A percentile compares a stretch with the other conserved stretches of the same genome.
These are phyloP conservation scores for Penicillium lagena DNA, from an alignment of 495 filamentous ascomycete species.

Conservation along the genomic window DNA sequence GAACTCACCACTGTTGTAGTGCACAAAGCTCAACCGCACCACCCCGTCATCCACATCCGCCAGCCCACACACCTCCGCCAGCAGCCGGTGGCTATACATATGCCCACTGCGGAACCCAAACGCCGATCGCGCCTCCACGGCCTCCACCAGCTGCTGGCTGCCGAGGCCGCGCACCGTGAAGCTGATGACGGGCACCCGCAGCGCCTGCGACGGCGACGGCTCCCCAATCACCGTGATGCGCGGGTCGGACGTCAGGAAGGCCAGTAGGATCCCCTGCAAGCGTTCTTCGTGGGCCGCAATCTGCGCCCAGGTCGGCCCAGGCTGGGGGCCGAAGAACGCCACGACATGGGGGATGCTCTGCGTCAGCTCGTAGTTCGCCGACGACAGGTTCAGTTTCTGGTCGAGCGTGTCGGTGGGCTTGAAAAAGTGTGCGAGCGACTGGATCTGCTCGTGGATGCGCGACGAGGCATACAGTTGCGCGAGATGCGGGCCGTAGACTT, in stretches of 20 bases:
- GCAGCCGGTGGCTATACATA: conserved; percentile 60
- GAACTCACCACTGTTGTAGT: conserved; percentile 67
- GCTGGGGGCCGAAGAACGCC: conserved; percentile 42
- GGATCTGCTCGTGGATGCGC: conserved; percentile 39
- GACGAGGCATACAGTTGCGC: conserved; percentile 55
- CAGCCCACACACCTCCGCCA: conserved; percentile 52
- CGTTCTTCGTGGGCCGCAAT: conserved; percentile 52
- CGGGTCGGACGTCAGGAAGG: conserved; percentile 40
- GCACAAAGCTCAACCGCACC: conserved; percentile 62
- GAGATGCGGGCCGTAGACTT: conserved; percentile 69
- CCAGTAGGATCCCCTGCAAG: conserved; percentile 52
- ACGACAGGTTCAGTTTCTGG: conserved; percentile 60
- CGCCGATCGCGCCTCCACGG: conserved; percentile 46
- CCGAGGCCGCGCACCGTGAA: conserved; percentile 54
- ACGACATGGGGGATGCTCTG: conserved; percentile 50
- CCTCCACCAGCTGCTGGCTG: conserved; percentile 53
- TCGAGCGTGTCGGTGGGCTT: conserved; percentile 50
- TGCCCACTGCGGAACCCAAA: conserved; percentile 62
- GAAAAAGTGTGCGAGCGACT: conserved; percentile 61
- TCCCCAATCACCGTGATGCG: conserved; percentile 55
- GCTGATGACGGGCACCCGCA: conserved; percentile 59
- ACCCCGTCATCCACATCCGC: conserved; percentile 50
- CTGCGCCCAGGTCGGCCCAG: conserved; percentile 37
- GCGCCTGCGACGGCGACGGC: conserved; percentile 26
- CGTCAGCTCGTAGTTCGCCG: conserved; percentile 59